Conservation (phyloP, 23 red algal genomes). For the Chondrus crispus region DNA sequence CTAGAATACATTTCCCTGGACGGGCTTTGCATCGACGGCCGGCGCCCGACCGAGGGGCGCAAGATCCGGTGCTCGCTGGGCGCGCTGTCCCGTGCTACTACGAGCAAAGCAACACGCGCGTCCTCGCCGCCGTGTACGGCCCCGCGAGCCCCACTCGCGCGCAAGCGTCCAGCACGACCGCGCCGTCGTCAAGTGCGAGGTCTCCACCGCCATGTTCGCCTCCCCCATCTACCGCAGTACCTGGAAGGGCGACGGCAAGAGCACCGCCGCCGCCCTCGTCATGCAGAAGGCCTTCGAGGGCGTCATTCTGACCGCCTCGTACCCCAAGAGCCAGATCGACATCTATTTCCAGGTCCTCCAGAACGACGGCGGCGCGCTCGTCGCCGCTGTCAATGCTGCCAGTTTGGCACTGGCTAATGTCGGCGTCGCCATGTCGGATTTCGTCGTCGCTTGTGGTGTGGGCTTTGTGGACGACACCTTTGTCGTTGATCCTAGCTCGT, state of each 20-base stretch:
- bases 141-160: constrained; percentile 52
- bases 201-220: constrained; percentile 47
- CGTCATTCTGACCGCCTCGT: constrained; percentile 50
- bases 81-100: constrained; percentile 64
- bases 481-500: constrained; percentile 52
- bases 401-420: constrained; percentile 83
- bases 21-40: constrained; percentile 92
- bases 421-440: constrained; percentile 86
- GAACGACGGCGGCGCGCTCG: constrained; percentile 74
- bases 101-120: constrained; percentile 84
- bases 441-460: constrained; percentile 71
- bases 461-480: constrained; percentile 54
- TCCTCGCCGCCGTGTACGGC: constrained; percentile 96
- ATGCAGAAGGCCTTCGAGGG: constrained; percentile 67
- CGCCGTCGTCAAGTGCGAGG: constrained; percentile 40
- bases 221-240: background rate
- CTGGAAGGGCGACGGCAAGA: constrained; percentile 51
- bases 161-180: background rate
- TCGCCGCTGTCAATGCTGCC: constrained; percentile 90
- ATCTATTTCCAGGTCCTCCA: constrained; percentile 91
- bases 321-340: constrained; percentile 65
- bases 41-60: constrained; percentile 76
- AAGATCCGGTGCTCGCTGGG: constrained; percentile 64
- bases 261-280: constrained; percentile 13
- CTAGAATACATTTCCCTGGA: constrained; percentile 80